Percentiles rank a stretch among this genome's conserved stretches.
These are phyloP conservation scores for Daldinia caldariorum DNA, from an alignment of 495 filamentous ascomycete genomes.

Conservation along the genomic window DNA sequence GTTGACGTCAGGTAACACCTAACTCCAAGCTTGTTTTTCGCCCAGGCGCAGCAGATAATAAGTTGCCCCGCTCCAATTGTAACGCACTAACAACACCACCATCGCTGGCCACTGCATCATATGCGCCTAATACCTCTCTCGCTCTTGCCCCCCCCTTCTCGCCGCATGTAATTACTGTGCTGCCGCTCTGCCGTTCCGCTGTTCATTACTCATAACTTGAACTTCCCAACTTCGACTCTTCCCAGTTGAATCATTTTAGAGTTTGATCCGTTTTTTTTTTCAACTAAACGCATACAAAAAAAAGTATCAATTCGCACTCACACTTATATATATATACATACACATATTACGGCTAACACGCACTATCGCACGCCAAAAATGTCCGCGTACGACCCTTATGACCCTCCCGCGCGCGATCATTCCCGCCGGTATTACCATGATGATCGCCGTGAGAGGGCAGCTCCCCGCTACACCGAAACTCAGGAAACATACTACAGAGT, in stretches of 20 bases:
- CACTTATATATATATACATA: neutral
- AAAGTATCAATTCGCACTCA: neutral
- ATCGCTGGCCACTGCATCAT: slow-evolving; percentile 25
- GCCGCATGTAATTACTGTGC: neutral
- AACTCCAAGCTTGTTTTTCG: slow-evolving; percentile 38
- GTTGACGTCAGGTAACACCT: slow-evolving; percentile 39
- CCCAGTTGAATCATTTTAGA: slow-evolving; percentile 24
- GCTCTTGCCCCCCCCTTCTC: slow-evolving; percentile 9
- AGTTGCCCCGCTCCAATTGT: slow-evolving; percentile 27
- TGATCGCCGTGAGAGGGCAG: slow-evolving; percentile 56
- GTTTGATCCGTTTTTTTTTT: slow-evolving; percentile 19
- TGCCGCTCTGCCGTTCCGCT: neutral
- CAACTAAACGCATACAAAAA: slow-evolving; percentile 5
- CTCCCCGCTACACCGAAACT: slow-evolving; percentile 60
- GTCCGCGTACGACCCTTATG: slow-evolving; percentile 61
- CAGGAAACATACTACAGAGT: slow-evolving; percentile 61
- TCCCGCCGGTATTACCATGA: slow-evolving; percentile 58
- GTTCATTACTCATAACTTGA: slow-evolving; percentile 19
- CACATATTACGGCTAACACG: neutral
- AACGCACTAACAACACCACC: slow-evolving; percentile 19
- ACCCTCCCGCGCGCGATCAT: slow-evolving; percentile 53
- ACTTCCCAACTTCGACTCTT: slow-evolving; percentile 17
- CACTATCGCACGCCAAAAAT: slow-evolving; percentile 39
- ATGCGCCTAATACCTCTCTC: slow-evolving; percentile 27
- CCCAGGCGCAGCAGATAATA: slow-evolving; percentile 12